A percentile compares a stretch with the other conserved stretches of the same genome.
phyloP scores from a whole-genome alignment of 2,329 filamentous ascomycete species.

The Paracorniculantispora psalliotae region DNA sequence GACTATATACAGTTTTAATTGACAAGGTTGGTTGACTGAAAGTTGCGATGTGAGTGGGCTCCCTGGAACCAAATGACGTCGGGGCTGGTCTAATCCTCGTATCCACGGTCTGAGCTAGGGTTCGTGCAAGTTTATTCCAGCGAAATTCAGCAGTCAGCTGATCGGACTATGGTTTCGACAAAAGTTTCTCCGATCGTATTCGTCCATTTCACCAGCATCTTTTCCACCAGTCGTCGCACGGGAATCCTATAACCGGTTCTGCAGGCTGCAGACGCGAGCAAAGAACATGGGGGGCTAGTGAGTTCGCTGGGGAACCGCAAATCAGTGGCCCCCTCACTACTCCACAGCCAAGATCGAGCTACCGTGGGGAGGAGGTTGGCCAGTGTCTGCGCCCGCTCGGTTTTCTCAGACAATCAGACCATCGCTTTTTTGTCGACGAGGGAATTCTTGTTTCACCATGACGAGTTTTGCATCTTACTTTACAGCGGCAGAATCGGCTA shows the following conservation, averaged over 20 bases:
- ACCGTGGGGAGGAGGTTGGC: background rate
- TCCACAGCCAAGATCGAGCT: background rate
- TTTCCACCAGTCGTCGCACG: background rate
- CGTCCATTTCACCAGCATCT: background rate
- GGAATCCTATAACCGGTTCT: background rate
- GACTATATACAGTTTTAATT: background rate
- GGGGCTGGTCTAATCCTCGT: background rate
- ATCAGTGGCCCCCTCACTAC: background rate
- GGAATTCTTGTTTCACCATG: background rate
- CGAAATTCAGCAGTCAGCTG: background rate
- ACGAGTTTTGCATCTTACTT: no score
- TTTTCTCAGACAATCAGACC: background rate
- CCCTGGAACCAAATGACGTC: background rate
- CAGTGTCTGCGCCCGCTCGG: background rate
- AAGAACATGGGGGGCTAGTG: no score
- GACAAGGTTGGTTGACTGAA: constrained; percentile 35
- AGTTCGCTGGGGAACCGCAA: no score
- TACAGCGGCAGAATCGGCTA: background rate
- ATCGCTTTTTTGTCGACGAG: background rate
- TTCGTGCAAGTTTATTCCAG: background rate
- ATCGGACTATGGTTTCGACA: background rate
- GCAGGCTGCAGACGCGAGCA: no score
- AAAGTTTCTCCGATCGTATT: background rate
- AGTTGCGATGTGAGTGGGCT: background rate
- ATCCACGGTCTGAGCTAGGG: background rate